These are phyloP conservation scores for Platanus orientalis DNA, from an alignment of 164 flowering plant genomes.

Conservation along the genomic window DNA sequence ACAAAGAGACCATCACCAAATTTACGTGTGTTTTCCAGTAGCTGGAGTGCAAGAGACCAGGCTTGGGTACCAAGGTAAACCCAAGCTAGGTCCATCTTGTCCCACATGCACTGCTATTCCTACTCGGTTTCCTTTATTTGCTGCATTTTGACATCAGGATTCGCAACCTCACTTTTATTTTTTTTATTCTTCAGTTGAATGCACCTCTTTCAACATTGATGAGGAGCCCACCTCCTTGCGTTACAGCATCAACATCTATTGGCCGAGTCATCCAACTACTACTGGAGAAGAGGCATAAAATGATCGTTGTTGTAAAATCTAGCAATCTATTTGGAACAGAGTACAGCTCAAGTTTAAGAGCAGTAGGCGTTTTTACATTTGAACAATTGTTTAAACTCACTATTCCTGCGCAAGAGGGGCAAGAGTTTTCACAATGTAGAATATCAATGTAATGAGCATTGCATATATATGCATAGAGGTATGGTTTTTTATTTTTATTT, in stretches of 20 bases:
- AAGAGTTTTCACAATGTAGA: conserved; percentile 4
- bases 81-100: too few species aligned
- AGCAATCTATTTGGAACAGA: conserved; percentile 20
- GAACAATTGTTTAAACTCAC: conserved; percentile 37
- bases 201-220: conserved; percentile 51
- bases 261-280: conserved; percentile 55
- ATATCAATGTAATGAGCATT: conserved; percentile 6
- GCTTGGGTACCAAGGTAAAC: too few species aligned
- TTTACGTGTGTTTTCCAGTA: too few species aligned
- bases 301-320: conserved; percentile 55
- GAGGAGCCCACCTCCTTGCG: conserved; percentile 64
- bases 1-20: too few species aligned
- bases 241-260: conserved; percentile 47
- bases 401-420: conserved; percentile 18
- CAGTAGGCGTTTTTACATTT: conserved; percentile 55
- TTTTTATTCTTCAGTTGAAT: conserved; percentile 41
- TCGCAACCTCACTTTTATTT: neutral
- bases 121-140: too few species aligned
- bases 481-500: too few species aligned
- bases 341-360: conserved; percentile 38
- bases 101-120: too few species aligned
- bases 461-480: too few species aligned
- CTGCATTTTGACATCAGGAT: neutral
- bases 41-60: too few species aligned
- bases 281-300: conserved; percentile 56